These are phyloP conservation scores for Polychytrium aggregatum DNA, from an alignment of 192 early-diverging fungal species.

Conservation along the genomic window DNA sequence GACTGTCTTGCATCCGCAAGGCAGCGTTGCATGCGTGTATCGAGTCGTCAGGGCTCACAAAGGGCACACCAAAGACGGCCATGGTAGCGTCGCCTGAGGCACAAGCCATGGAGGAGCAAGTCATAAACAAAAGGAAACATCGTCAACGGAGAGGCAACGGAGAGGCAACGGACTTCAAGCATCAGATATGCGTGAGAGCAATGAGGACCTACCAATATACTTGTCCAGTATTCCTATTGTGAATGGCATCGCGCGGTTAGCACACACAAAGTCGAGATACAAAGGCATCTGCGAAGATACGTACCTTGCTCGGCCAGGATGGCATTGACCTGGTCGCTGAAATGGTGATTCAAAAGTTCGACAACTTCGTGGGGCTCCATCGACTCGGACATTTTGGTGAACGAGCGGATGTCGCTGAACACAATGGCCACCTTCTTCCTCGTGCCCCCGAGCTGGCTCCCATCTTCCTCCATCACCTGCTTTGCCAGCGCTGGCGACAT, in stretches of 20 bases:
- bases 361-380: conserved; percentile 45
- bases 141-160: too few species aligned
- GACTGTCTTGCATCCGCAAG: conserved; percentile 32
- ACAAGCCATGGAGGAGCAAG: too few species aligned
- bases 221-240: conserved; percentile 37
- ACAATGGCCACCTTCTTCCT: conserved; percentile 38
- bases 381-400: conserved; percentile 31
- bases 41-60: conserved; percentile 32
- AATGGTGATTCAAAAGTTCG: conserved; percentile 41
- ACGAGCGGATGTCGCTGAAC: conserved; percentile 24
- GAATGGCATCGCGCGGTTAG: too few species aligned
- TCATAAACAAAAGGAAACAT: too few species aligned
- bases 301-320: conserved; percentile 36
- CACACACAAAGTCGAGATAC: not conserved
- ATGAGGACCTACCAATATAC: conserved; percentile 24
- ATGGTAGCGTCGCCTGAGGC: conserved; percentile 38
- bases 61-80: conserved; percentile 47
- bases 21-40: conserved; percentile 42
- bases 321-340: conserved; percentile 44
- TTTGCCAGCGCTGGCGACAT: conserved; percentile 45
- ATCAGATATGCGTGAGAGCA: too few species aligned
- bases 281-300: conserved; percentile 1
- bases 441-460: conserved; percentile 32
- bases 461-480: conserved; percentile 44
- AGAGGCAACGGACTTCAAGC: too few species aligned